A percentile compares a stretch with the other conserved stretches of the same genome.
phyloP scores from a whole-genome alignment of 345 rosid species.

The Alliaria petiolata region DNA sequence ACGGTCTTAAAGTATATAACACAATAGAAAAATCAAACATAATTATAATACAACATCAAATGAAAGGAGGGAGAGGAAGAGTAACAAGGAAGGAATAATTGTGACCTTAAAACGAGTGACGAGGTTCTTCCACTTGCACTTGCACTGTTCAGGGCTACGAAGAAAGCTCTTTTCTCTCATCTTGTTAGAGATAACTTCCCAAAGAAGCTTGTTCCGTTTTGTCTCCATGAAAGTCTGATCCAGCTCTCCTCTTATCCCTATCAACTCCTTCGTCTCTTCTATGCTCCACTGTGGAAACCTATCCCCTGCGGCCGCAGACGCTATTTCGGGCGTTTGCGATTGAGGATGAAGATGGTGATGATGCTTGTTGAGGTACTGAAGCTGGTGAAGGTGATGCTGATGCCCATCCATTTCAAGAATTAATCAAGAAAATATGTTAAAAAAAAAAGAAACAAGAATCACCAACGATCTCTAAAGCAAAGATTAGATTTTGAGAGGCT shows the following conservation, averaged over 20 bases:
- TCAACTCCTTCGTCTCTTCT: slow-evolving; percentile 83
- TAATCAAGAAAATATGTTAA: slow-evolving; percentile 13
- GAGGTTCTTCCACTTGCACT: slow-evolving; percentile 99
- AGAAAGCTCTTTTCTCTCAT: slow-evolving; percentile 77
- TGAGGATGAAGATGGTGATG: slow-evolving; percentile 43
- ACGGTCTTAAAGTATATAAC: slow-evolving; percentile 3
- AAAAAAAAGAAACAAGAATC: slow-evolving; percentile 20
- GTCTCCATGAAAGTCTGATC: slow-evolving; percentile 94
- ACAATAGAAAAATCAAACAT: not conserved
- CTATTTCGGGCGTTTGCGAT: slow-evolving; percentile 39
- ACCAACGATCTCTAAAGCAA: slow-evolving; percentile 9
- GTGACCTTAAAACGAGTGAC: slow-evolving; percentile 92
- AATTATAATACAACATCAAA: not conserved
- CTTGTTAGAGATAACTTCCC: slow-evolving; percentile 75
- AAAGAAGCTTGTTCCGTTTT: slow-evolving; percentile 83
- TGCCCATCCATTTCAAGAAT: slow-evolving; percentile 39
- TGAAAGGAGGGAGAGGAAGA: not conserved
- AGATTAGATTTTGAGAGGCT: slow-evolving; percentile 6
- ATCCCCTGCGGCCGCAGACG: slow-evolving; percentile 39
- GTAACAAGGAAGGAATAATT: not conserved
- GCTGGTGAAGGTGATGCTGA: slow-evolving; percentile 46
- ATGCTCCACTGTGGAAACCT: slow-evolving; percentile 97
- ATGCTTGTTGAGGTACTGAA: slow-evolving; percentile 34
- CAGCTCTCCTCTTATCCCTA: slow-evolving; percentile 73
- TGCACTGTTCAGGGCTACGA: slow-evolving; percentile 99